Conservation (phyloP, 495 filamentous ascomycete genomes). For the Podospora pseudoanserina region DNA sequence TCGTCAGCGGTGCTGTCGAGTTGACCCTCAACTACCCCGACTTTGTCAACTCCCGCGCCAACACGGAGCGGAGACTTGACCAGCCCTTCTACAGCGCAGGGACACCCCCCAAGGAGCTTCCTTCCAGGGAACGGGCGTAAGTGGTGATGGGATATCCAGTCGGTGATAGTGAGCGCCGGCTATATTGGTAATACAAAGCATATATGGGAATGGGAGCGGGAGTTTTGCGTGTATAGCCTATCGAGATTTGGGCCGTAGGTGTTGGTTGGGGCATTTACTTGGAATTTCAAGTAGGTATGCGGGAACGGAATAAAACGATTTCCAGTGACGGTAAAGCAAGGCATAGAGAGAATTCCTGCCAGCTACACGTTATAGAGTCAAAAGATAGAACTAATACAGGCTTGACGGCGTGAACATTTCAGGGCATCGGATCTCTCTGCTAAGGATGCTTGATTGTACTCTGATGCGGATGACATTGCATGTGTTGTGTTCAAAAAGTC, state of each 20-base stretch:
- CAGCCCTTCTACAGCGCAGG: constrained; percentile 52
- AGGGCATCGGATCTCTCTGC: background rate
- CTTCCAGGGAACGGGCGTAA: constrained; percentile 26
- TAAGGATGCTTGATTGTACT: background rate
- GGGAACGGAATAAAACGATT: background rate
- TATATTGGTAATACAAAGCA: constrained; percentile 1
- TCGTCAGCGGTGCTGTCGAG: constrained; percentile 91
- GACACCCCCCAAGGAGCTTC: constrained; percentile 29
- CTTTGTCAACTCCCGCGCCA: constrained; percentile 89
- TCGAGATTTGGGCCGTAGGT: background rate
- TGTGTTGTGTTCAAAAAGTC: background rate
- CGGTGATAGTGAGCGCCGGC: background rate
- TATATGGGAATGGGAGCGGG: constrained; percentile 3
- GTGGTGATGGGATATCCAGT: background rate
- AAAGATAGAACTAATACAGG: constrained; percentile 19
- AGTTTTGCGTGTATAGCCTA: constrained; percentile 1
- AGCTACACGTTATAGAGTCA: constrained; percentile 6
- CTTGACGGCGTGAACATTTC: background rate
- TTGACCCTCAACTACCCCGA: constrained; percentile 98
- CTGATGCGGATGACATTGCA: background rate
- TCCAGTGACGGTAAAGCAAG: background rate
- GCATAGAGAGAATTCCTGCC: constrained; percentile 7
- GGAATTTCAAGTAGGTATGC: background rate
- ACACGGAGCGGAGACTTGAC: constrained; percentile 81
- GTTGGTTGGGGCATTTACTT: background rate